Evolutionary conservation across 2,329 filamentous ascomycete genomes (phyloP).

Genomic region (Fusarium gaditjirri): DNA sequence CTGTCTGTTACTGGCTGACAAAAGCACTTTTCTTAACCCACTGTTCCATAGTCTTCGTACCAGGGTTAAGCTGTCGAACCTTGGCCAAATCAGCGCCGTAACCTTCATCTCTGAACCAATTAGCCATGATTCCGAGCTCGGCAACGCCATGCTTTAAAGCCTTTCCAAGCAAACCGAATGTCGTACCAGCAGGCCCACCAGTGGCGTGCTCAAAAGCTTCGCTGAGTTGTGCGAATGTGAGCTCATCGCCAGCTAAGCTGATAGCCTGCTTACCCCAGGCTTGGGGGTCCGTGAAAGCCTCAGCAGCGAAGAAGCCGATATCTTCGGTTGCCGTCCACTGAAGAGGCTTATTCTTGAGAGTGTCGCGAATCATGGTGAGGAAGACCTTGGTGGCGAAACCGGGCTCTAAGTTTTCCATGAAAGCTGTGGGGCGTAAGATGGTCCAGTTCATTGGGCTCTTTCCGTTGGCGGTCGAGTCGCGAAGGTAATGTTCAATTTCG

Average conservation of each 20-base stretch:
- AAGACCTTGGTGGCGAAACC: constrained; percentile 49
- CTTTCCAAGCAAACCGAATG: constrained; percentile 19
- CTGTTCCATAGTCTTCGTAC: constrained; percentile 16
- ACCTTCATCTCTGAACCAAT: constrained; percentile 31
- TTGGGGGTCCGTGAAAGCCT: neutral
- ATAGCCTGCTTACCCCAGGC: constrained; percentile 9
- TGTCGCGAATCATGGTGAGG: constrained; percentile 45
- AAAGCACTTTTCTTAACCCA: constrained; percentile 30
- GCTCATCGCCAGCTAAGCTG: constrained; percentile 17
- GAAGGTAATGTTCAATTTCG: constrained; percentile 26
- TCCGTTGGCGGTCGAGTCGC: constrained; percentile 9
- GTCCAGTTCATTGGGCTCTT: constrained; percentile 48
- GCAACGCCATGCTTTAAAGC: constrained; percentile 17
- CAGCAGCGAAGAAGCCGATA: constrained; percentile 22
- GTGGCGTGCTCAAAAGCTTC: constrained; percentile 14
- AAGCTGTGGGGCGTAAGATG: constrained; percentile 53
- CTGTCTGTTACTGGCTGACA: neutral
- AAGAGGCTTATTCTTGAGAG: constrained; percentile 43
- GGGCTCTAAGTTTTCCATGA: constrained; percentile 53
- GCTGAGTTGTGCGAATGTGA: constrained; percentile 24
- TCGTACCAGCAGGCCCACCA: constrained; percentile 4
- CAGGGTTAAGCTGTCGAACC: constrained; percentile 22
- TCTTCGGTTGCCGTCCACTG: constrained; percentile 28
- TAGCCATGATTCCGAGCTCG: constrained; percentile 26
- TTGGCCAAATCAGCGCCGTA: constrained; percentile 20